A percentile compares a stretch with the other conserved stretches of the same genome.
phyloP scores from a whole-genome alignment of 768 basidiomycete species.

The Mycena indigotica region DNA sequence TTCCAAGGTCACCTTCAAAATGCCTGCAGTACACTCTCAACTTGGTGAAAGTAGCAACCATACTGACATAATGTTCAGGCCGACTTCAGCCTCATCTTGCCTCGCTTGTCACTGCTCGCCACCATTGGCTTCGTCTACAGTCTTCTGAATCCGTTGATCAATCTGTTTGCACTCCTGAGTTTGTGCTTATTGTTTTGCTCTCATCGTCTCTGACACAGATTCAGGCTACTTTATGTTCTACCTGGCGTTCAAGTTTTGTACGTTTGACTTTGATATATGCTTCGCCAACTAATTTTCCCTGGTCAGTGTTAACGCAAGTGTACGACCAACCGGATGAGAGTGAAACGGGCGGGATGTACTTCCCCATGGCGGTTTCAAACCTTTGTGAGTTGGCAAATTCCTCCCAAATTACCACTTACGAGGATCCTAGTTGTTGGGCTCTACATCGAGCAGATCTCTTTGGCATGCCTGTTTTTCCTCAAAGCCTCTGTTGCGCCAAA shows the following conservation, averaged over 20 bases:
- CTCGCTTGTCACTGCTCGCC: slow-evolving; percentile 53
- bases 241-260: slow-evolving; percentile 61
- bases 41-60: too few relatives aligned
- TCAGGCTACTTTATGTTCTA: slow-evolving; percentile 57
- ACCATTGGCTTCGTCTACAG: slow-evolving; percentile 60
- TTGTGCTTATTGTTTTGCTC: slow-evolving; percentile 11
- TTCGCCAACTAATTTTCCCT: background rate
- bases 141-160: slow-evolving; percentile 67
- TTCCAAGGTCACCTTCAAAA: slow-evolving; percentile 28
- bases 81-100: slow-evolving; percentile 52
- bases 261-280: slow-evolving; percentile 22
- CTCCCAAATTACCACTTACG: slow-evolving; percentile 22
- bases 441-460: slow-evolving; percentile 70
- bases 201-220: background rate
- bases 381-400: slow-evolving; percentile 41
- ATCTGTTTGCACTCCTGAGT: slow-evolving; percentile 63
- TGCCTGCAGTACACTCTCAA: too few relatives aligned
- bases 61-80: too few relatives aligned
- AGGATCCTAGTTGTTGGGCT: slow-evolving; percentile 55
- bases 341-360: slow-evolving; percentile 51
- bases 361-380: slow-evolving; percentile 50
- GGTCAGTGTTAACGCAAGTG: slow-evolving; percentile 50
- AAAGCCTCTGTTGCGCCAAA: slow-evolving; percentile 40
- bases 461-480: slow-evolving; percentile 71
- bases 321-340: slow-evolving; percentile 53